Percentiles rank a stretch among this genome's conserved stretches.
Conservation (phyloP, 257 asterid species). For the Thymus quinquecostatus region DNA sequence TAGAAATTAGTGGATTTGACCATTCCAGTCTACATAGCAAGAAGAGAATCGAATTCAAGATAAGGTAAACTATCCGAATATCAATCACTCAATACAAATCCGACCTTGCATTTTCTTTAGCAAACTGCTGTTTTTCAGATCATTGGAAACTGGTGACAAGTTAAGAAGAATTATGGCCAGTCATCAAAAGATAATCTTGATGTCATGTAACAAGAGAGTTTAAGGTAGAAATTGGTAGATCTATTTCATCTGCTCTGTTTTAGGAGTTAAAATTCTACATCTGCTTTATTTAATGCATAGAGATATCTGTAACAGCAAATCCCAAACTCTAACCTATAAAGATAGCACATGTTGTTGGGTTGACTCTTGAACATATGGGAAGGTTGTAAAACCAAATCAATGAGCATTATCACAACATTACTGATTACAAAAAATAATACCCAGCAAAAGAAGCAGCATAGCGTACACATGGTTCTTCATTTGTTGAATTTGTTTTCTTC, state of each 20-base stretch:
- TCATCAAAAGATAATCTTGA: slow-evolving; percentile 15
- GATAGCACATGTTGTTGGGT: neutral
- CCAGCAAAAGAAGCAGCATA: slow-evolving; percentile 99
- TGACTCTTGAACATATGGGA: neutral
- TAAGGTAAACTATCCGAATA: neutral
- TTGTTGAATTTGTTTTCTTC: slow-evolving; percentile 69
- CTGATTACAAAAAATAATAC: slow-evolving; percentile 49
- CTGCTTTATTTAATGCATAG: neutral
- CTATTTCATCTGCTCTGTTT: neutral
- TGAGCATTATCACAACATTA: slow-evolving; percentile 11
- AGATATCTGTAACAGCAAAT: neutral
- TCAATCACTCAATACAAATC: neutral
- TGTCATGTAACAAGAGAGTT: neutral
- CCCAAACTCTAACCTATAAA: neutral
- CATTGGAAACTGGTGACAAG: neutral
- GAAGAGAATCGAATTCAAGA: neutral
- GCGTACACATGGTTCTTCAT: slow-evolving; percentile 87
- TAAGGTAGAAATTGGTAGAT: slow-evolving; percentile 1
- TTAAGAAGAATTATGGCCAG: slow-evolving; percentile 7
- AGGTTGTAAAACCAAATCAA: slow-evolving; percentile 24
- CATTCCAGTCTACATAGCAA: neutral
- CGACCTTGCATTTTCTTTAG: neutral
- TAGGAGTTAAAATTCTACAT: slow-evolving; percentile 9
- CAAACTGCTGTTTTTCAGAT: slow-evolving; percentile 7
- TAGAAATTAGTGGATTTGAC: neutral